Percentiles rank a stretch among this genome's conserved stretches.
Conservation (phyloP, 2,329 filamentous ascomycete species). For the Chrysoporthe puriensis region DNA sequence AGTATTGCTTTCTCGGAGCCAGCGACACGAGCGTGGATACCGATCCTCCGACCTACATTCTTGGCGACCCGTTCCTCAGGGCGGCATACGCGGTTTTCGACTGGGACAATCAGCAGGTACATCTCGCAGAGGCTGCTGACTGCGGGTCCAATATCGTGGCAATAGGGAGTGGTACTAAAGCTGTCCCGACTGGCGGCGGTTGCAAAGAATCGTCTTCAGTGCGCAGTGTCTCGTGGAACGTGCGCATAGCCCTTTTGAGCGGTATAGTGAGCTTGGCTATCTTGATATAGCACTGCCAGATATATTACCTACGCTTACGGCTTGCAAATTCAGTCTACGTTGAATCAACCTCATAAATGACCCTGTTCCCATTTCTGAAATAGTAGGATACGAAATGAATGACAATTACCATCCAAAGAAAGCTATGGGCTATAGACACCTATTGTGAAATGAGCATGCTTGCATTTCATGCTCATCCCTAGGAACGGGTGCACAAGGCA, state of each 20-base stretch:
- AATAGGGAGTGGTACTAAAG: constrained; percentile 2
- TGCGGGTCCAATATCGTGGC: constrained; percentile 17
- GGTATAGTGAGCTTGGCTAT: background rate
- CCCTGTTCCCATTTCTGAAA: too few species aligned
- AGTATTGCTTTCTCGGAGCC: constrained; percentile 5
- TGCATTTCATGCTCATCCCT: too few species aligned
- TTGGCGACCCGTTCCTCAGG: constrained; percentile 10
- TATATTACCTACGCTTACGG: too few species aligned
- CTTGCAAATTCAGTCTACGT: too few species aligned
- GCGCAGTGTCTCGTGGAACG: background rate
- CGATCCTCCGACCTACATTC: constrained; percentile 11
- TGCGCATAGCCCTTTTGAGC: background rate
- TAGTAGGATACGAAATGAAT: too few species aligned
- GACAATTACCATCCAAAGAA: too few species aligned
- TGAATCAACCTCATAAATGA: too few species aligned
- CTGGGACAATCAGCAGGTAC: constrained; percentile 22
- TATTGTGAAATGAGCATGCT: too few species aligned
- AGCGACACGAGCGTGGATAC: background rate
- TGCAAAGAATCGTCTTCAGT: constrained; percentile 17
- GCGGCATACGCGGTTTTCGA: constrained; percentile 23
- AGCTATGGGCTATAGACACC: too few species aligned
- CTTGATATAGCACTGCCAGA: background rate
- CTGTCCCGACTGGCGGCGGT: constrained; percentile 14
- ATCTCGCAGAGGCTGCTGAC: constrained; percentile 19
- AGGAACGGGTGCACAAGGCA: too few species aligned